phyloP scores from a whole-genome alignment of 140 eudicot genomes.

The Flaveria floridana region DNA sequence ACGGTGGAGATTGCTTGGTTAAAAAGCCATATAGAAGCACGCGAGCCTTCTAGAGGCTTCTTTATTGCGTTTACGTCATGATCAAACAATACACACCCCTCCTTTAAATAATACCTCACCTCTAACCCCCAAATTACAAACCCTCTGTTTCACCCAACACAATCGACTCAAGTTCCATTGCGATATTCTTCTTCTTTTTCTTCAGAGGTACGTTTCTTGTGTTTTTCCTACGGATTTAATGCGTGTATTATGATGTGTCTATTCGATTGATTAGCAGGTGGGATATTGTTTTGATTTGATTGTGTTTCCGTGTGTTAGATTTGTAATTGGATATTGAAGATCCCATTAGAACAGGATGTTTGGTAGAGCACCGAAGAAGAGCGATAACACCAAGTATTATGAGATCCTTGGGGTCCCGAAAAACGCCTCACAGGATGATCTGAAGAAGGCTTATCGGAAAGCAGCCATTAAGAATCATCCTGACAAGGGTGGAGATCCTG shows the following conservation, averaged over 20 bases:
- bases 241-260: neutral
- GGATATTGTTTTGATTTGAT: constrained; percentile 12
- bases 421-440: constrained; percentile 55
- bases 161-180: constrained; percentile 7
- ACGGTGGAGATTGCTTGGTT: constrained; percentile 28
- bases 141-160: constrained; percentile 19
- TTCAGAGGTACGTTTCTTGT: constrained; percentile 14
- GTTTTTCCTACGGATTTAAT: no score
- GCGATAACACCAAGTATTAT: constrained; percentile 54
- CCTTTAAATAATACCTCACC: constrained; percentile 13
- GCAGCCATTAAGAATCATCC: constrained; percentile 79
- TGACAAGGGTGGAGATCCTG: constrained; percentile 80
- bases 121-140: constrained; percentile 9
- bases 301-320: constrained; percentile 14
- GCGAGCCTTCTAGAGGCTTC: constrained; percentile 40
- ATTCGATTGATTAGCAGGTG: neutral
- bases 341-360: constrained; percentile 41
- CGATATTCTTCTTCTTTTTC: constrained; percentile 26
- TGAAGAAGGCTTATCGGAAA: constrained; percentile 73
- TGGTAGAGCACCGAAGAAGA: constrained; percentile 62
- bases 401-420: constrained; percentile 69
- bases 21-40: constrained; percentile 20
- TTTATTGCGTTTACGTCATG: constrained; percentile 4
- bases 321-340: constrained; percentile 17
- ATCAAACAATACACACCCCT: constrained; percentile 30